Base-by-base conservation (phyloP, 2,329 filamentous ascomycete species). In the Byssothecium circinans region DNA sequence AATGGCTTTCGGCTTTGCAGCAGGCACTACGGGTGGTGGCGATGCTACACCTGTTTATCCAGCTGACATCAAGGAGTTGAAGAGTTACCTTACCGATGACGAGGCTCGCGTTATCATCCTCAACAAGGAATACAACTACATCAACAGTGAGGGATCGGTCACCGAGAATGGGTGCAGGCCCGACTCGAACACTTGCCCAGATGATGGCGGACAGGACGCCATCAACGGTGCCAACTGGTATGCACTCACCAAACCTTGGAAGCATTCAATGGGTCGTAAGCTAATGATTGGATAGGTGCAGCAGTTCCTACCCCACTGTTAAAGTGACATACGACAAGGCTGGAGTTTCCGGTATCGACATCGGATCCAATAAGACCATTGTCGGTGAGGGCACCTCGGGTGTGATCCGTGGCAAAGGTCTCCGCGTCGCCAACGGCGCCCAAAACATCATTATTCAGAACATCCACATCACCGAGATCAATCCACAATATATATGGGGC, bases 131-230 rank as follows among this genome's bases (percentile, higher is more conserved):
- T 54, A 43, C 51, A 56, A 65, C 49, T 63, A 56, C 47, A 50
- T 54, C 18, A 55, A 56, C 8, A 62, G 53, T 8, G 57, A 64
- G 43, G 62, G 62, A 15, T 44, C 52, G 8, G 45, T 41, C 8
- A 62, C 53, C 22, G 49, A 59, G 34, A 17, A 56, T 34, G 53
- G 57, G 42, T 57, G 61, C 53, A 77, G 80, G 11, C 81, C 81
- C 15, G 52, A 52, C 45, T 61, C 52, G 18, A 56, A 52, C 50
- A 57, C 43, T 17, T n/a, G n/a, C n/a, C 81, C 76, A 71, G 80
- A 79, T 22, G 80, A 79, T 23, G 77, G 64, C 15, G 80, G 82
- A 66, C 81, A 85, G 72, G 56, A 75, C 33, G 78, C 81, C 52
- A 82, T 85, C 61, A 81, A 84, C 72, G 67, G 78, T 65, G 33